Conservation (phyloP, 2,329 filamentous ascomycete species). For the Ampelomyces quisqualis region DNA sequence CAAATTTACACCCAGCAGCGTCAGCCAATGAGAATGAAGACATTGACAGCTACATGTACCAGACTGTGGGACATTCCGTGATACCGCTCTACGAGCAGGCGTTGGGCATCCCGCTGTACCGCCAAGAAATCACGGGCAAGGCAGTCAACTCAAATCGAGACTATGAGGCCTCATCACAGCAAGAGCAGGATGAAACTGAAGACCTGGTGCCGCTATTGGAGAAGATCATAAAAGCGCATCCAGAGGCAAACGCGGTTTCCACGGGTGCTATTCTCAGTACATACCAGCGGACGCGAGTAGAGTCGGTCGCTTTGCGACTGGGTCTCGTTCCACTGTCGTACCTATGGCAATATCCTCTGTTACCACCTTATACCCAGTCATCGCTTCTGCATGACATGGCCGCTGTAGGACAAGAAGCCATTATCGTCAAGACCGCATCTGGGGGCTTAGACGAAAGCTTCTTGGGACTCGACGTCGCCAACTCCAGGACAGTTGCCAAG, state of each 20-base stretch:
- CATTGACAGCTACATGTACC: slow-evolving; percentile 99
- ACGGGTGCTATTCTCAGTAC: slow-evolving; percentile 92
- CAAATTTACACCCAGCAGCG: slow-evolving; percentile 72
- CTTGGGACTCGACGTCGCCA: slow-evolving; percentile 78
- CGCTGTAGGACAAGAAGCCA: slow-evolving; percentile 73
- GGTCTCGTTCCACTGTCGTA: slow-evolving; percentile 80
- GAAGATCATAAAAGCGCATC: slow-evolving; percentile 66
- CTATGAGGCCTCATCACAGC: slow-evolving; percentile 53
- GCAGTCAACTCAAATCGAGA: slow-evolving; percentile 71
- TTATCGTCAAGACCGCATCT: slow-evolving; percentile 92
- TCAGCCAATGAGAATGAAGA: slow-evolving; percentile 54
- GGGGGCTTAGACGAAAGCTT: slow-evolving; percentile 79
- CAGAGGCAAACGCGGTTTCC: slow-evolving; percentile 80
- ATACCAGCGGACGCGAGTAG: slow-evolving; percentile 94
- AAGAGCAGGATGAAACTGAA: slow-evolving; percentile 75
- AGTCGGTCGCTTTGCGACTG: slow-evolving; percentile 84
- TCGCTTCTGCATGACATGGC: slow-evolving; percentile 79
- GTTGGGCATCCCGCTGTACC: slow-evolving; percentile 79
- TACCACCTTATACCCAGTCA: slow-evolving; percentile 57
- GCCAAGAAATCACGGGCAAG: slow-evolving; percentile 70
- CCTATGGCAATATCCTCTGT: slow-evolving; percentile 84
- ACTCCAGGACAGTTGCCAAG: slow-evolving; percentile 48
- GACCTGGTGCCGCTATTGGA: slow-evolving; percentile 75
- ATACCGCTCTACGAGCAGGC: slow-evolving; percentile 82
- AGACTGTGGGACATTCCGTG: slow-evolving; percentile 87